phyloP scores from a whole-genome alignment of 805 yeast species.

The Monosporozyma yasuniensis region DNA sequence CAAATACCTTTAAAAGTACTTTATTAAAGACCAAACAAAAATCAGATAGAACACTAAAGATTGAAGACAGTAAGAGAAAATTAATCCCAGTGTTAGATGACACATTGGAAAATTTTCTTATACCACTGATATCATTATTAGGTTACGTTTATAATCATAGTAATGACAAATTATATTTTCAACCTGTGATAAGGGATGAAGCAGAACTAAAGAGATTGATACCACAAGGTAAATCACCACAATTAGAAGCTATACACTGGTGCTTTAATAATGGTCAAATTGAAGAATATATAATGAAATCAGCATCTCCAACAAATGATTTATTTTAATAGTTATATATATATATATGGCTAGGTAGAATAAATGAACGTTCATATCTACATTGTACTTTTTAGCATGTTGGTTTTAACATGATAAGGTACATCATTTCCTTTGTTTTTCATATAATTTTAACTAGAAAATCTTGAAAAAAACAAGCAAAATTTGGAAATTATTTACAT shows the following conservation, averaged over 20 bases:
- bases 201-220: constrained; percentile 9
- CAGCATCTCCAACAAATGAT: not conserved
- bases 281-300: not conserved
- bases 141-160: constrained; percentile 24
- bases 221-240: constrained; percentile 25
- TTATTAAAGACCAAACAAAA: constrained; percentile 2
- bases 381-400: too few species aligned
- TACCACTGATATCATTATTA: constrained; percentile 22
- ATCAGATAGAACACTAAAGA: not conserved
- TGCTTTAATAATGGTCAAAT: constrained; percentile 8
- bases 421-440: too few species aligned
- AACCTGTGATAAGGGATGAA: constrained; percentile 15
- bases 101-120: constrained; percentile 20
- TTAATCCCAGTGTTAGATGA: constrained; percentile 20
- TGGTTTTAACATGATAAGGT: too few species aligned
- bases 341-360: too few species aligned
- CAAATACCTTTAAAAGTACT: constrained; percentile 6
- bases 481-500: too few species aligned
- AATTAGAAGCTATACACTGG: constrained; percentile 19
- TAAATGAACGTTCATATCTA: too few species aligned
- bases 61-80: not conserved
- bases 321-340: not conserved
- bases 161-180: constrained; percentile 24
- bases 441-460: too few species aligned
- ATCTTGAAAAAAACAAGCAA: too few species aligned